Evolutionary conservation across 192 early-diverging fungal genomes (phyloP).

Genomic region (Lobulomyces angularis): DNA sequence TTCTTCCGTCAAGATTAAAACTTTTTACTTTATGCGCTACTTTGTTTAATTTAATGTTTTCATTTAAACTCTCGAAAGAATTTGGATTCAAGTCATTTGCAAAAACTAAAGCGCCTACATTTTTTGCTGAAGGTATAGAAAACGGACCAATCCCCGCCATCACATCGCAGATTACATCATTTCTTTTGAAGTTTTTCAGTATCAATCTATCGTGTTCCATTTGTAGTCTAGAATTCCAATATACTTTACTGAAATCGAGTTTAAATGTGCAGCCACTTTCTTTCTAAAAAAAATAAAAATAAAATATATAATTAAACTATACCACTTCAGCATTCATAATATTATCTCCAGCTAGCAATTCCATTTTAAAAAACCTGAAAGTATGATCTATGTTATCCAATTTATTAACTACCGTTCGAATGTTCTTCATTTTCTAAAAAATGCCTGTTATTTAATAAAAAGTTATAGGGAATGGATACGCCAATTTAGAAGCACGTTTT

Average conservation of each 20-base stretch:
- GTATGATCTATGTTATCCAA: constrained; percentile 86
- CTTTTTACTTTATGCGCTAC: no score
- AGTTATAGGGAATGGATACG: no score
- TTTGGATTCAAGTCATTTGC: constrained; percentile 95
- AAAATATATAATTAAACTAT: constrained; percentile 12
- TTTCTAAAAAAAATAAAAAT: constrained; percentile 33
- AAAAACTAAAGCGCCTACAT: constrained; percentile 67
- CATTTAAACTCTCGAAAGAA: constrained; percentile 63
- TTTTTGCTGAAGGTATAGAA: constrained; percentile 80
- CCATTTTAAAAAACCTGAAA: constrained; percentile 95
- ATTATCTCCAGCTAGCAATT: constrained; percentile 79
- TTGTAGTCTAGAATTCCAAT: constrained; percentile 98
- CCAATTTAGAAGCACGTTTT: no score
- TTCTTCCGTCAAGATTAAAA: neutral
- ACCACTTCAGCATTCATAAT: constrained; percentile 80
- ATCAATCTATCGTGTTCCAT: constrained; percentile 89
- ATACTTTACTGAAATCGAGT: constrained; percentile 94
- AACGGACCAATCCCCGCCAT: constrained; percentile 98
- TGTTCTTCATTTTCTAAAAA: constrained; percentile 67
- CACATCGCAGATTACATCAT: constrained; percentile 78
- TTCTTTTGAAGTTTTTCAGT: constrained; percentile 46
- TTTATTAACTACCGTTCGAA: constrained; percentile 94
- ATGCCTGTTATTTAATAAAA: no score
- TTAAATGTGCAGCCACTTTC: constrained; percentile 83
- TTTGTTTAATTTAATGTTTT: constrained; percentile 82